phyloP scores from a whole-genome alignment of 805 yeast genomes.

The Grigorovia yakushimaensis region DNA sequence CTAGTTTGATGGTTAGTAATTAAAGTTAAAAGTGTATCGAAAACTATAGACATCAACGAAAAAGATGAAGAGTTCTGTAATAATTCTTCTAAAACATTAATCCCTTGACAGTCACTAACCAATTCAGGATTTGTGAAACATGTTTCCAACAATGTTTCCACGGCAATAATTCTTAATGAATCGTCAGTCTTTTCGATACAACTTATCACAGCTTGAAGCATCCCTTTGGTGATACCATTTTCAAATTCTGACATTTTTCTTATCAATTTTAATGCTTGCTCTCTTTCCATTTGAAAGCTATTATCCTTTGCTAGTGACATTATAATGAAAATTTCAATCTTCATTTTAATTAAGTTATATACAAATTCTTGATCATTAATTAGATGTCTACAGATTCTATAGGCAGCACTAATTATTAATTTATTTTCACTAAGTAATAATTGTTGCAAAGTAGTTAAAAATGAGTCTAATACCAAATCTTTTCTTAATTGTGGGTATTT shows the following conservation, averaged over 20 bases:
- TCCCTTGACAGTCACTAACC: slow-evolving; percentile 39
- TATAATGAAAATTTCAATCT: slow-evolving; percentile 54
- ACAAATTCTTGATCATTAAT: slow-evolving; percentile 47
- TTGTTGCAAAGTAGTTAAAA: slow-evolving; percentile 48
- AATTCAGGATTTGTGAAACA: slow-evolving; percentile 37
- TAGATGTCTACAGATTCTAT: slow-evolving; percentile 59
- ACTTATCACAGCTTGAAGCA: slow-evolving; percentile 59
- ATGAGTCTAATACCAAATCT: slow-evolving; percentile 52
- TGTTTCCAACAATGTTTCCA: slow-evolving; percentile 50
- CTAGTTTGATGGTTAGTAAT: slow-evolving; percentile 25
- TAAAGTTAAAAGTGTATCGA: slow-evolving; percentile 22
- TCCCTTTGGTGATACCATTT: slow-evolving; percentile 55
- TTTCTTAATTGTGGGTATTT: slow-evolving; percentile 50
- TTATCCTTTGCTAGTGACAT: slow-evolving; percentile 53
- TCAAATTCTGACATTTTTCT: slow-evolving; percentile 47
- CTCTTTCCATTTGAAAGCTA: slow-evolving; percentile 50
- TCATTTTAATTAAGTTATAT: slow-evolving; percentile 40
- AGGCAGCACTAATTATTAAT: slow-evolving; percentile 66
- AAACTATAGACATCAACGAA: slow-evolving; percentile 18
- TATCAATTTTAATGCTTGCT: slow-evolving; percentile 65
- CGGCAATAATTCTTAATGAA: slow-evolving; percentile 39
- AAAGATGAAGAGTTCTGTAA: slow-evolving; percentile 21
- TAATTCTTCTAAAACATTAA: slow-evolving; percentile 30
- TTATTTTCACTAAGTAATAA: slow-evolving; percentile 48
- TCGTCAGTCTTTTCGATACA: slow-evolving; percentile 50